Base-by-base conservation (phyloP, 2,329 filamentous ascomycete species). In the Cladosporium oxysporum region DNA sequence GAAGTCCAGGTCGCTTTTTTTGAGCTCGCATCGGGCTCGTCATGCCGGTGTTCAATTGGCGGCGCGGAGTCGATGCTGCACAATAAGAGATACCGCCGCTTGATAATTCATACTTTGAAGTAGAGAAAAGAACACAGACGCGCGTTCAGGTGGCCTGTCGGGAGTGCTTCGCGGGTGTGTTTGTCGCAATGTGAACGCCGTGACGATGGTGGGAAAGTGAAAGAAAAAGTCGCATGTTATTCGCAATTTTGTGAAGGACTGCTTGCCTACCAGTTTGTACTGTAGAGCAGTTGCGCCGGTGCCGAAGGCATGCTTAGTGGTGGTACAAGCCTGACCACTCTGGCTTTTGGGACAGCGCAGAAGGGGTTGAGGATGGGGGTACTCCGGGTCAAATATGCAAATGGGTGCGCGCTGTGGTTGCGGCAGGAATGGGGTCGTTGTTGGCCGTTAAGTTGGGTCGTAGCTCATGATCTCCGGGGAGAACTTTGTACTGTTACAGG, bases 91-190 rank as follows among this genome's bases (percentile, higher is more conserved):
- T 63, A 57, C 31, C 18, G 10, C 23, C 47, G 44, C 35, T 57
- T 63, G 60, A 44, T 63, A 63, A 63, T 63, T 63, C 61, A 63
- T 57, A 47, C 61, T 63, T 23, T 29, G 61, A 63, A 63, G 61
- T 41, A 41, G 29, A 29, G 18, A 16, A 62, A 52, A 41, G 11
- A n/a, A 37, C 18, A 16, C 28, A 21, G 18, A 7, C 6, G 3
- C 52, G 52, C 52, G n/a, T 21, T 16, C 44, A 18, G 16, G 31
- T 18, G 33, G 29, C 14, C 18, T 50, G n/a, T 23, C 41, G 16
- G 50, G 33, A 31, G 28, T 52, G 44, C 28, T 52, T 44, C 7
- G 11, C 12, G 44, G 44, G 21, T 37, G 47, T 52, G 59, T 31
- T 52, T 35, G 47, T 26, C 29, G 29, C 18, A 29, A 47, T 33